Base-by-base conservation (phyloP, 2,329 filamentous ascomycete genomes). In the Lasiodiplodia gonubiensis region DNA sequence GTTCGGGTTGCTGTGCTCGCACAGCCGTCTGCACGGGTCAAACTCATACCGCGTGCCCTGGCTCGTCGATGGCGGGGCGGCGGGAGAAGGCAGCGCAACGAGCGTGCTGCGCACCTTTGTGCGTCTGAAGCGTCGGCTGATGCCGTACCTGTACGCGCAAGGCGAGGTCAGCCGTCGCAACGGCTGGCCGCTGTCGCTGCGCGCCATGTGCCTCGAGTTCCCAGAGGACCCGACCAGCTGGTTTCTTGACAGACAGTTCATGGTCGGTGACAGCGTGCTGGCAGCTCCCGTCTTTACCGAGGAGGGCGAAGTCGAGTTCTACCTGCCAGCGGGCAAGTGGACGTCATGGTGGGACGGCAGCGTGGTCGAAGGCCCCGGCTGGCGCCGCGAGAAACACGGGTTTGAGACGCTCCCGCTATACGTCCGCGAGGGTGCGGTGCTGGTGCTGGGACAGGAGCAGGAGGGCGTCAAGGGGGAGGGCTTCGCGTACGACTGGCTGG, bases 31-130 rank as follows among this genome's bases (percentile, higher is more conserved):
- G 12, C 90, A 92, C 74, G 90, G 90, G 2, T 89, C 87, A 61
- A 86, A 83, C 69, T 90, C 87, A 3, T 92, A 91, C 79, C 88
- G 90, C 21, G 89, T 92, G n/a, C 90, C 90, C 2, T 92, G 90
- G 90, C 85, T 87, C 52, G 88, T 92, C 68, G 90, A 91, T 71
- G 78, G 86, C 68, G 88, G 90, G 59, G 88, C 82, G 30, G 75
- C 74, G 4, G 78, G 89, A 63, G 73, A 75, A 3, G 77, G 78
- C 74, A 82, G 71, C 77, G 84, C 66, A 82, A 86, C 66, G 74
- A 86, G 76, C 78, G 74, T 91, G 72, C 79, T 90, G 76, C 71
- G 83, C 72, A 80, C 84, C 70, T 83, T 83, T 78, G 80, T 85
- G 30, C 77, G 76, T 71, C 75, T 87, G 27, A 89, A 89, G 74